These are phyloP conservation scores for Eremochloa ophiuroides DNA, from an alignment of 176 grass and related monocot genomes.

Conservation along the genomic window DNA sequence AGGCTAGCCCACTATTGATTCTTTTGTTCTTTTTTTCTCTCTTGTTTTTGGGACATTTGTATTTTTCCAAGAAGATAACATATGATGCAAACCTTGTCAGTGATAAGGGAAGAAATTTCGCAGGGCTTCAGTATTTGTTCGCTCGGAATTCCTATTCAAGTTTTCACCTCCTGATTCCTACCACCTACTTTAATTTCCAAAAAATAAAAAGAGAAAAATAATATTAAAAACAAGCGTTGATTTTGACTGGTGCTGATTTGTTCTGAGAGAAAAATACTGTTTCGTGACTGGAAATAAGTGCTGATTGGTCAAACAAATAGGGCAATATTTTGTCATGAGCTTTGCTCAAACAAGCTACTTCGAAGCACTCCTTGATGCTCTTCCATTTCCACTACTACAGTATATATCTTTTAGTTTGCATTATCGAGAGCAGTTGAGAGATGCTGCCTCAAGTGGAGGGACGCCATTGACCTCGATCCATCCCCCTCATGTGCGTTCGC, in stretches of 20 bases:
- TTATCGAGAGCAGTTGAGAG: slow-evolving; percentile 37
- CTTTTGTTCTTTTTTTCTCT: background rate
- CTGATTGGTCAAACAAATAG: no score
- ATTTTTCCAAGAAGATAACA: background rate
- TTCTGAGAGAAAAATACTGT: no score
- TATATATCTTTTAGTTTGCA: background rate
- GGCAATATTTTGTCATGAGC: background rate
- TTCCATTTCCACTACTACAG: background rate
- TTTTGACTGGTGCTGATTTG: no score
- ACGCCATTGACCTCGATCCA: slow-evolving; percentile 50
- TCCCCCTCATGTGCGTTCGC: slow-evolving; percentile 22
- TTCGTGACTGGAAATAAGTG: no score
- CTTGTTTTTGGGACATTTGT: background rate
- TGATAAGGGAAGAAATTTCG: no score
- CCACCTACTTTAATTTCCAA: no score
- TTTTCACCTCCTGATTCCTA: no score
- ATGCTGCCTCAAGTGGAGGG: slow-evolving; percentile 25
- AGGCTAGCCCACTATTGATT: background rate
- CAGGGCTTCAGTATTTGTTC: no score
- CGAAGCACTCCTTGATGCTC: background rate
- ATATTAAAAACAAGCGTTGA: no score
- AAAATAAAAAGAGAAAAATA: no score
- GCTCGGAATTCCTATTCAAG: no score
- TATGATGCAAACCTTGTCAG: background rate
- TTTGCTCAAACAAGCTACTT: background rate